Conservation (phyloP, 2,329 filamentous ascomycete genomes). For the Arthrinium puccinioides region DNA sequence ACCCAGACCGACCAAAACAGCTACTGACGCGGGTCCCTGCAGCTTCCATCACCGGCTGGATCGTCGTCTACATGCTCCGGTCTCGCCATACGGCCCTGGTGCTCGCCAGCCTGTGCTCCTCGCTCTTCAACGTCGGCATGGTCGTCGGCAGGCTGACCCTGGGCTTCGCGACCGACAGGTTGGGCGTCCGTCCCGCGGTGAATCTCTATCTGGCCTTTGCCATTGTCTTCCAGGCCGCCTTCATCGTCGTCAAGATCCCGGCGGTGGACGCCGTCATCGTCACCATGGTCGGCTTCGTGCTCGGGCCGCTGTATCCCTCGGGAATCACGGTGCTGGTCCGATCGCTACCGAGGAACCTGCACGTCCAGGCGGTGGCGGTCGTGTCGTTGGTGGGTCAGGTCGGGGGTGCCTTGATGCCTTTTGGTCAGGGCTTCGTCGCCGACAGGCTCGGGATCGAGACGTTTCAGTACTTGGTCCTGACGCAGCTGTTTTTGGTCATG, state of each 20-base stretch:
- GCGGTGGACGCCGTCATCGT: conserved; percentile 22
- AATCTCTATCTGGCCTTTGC: conserved; percentile 16
- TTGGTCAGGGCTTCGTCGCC: conserved; percentile 32
- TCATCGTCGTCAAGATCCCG: conserved; percentile 10
- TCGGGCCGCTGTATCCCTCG: conserved; percentile 34
- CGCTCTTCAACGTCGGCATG: conserved; percentile 37
- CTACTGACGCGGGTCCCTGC: too few species aligned
- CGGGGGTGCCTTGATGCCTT: conserved; percentile 33
- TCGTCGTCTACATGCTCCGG: conserved; percentile 36
- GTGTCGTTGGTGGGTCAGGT: conserved; percentile 35
- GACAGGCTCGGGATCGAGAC: conserved; percentile 28
- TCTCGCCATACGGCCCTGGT: conserved; percentile 27
- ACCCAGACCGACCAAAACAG: too few species aligned
- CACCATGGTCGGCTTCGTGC: conserved; percentile 26
- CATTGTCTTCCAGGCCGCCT: conserved; percentile 10
- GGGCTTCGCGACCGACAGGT: conserved; percentile 21
- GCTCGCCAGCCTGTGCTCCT: conserved; percentile 30
- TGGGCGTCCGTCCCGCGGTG: conserved; percentile 19
- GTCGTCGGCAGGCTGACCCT: conserved; percentile 28
- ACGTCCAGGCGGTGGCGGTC: conserved; percentile 34
- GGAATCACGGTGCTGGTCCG: conserved; percentile 29
- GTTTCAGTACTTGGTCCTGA: too few species aligned
- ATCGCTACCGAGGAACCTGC: conserved; percentile 28
- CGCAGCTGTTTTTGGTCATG: too few species aligned
- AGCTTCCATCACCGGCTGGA: conserved; percentile 35